Evolutionary conservation across 441 rosid species (phyloP).

Genomic region (Hura crepitans): DNA sequence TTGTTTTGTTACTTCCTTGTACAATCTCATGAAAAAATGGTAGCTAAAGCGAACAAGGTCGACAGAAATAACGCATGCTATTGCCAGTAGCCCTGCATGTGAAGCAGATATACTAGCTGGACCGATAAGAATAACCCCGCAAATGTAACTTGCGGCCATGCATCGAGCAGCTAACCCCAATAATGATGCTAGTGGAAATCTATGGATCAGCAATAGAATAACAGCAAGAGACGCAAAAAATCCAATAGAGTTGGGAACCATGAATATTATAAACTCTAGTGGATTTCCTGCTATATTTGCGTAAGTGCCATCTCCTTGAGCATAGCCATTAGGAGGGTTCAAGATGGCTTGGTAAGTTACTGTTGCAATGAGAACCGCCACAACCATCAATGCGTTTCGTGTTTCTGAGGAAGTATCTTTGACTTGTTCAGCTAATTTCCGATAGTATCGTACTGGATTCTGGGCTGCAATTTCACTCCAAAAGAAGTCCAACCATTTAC

Average conservation of each 20-base stretch:
- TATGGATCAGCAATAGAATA: slow-evolving; percentile 3
- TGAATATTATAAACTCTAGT: background rate
- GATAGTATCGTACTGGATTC: background rate
- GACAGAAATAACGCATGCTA: background rate
- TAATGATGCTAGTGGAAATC: slow-evolving; percentile 1
- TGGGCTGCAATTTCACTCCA: background rate
- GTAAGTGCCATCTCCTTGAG: no score
- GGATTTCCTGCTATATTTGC: background rate
- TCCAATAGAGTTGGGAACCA: background rate
- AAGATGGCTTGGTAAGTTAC: slow-evolving; percentile 36
- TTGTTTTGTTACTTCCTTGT: background rate
- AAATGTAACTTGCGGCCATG: slow-evolving; percentile 5
- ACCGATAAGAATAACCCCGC: slow-evolving; percentile 1
- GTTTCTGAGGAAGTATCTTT: slow-evolving; percentile 18
- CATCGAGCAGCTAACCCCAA: slow-evolving; percentile 8
- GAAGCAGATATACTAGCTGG: background rate
- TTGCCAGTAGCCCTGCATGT: background rate
- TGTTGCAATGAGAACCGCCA: slow-evolving; percentile 36
- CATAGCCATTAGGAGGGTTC: slow-evolving; percentile 41
- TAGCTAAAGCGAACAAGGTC: background rate
- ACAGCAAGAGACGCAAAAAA: background rate
- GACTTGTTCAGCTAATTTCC: background rate
- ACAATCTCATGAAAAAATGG: background rate
- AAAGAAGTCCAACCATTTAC: background rate
- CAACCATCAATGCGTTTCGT: slow-evolving; percentile 17